These are phyloP conservation scores for Coprinopsis marcescibilis DNA, from an alignment of 768 basidiomycete genomes.

Conservation along the genomic window DNA sequence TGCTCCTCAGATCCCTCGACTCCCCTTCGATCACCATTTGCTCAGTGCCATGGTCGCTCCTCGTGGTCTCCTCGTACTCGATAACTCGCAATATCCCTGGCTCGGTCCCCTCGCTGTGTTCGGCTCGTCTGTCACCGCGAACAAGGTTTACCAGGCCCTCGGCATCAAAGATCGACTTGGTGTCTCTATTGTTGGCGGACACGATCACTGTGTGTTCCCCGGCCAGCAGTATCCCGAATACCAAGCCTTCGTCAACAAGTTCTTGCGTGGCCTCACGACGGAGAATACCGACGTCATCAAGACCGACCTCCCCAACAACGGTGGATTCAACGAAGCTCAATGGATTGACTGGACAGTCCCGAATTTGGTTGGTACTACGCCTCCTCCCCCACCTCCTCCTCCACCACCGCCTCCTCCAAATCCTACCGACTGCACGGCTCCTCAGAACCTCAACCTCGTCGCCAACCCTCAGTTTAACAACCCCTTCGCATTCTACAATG, in stretches of 20 bases:
- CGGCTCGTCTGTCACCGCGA: constrained; percentile 46
- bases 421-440: background rate
- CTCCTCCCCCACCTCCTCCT: background rate
- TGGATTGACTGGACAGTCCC: constrained; percentile 1
- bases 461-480: background rate
- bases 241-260: constrained; percentile 51
- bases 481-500: constrained; percentile 2
- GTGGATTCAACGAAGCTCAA: background rate
- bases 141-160: constrained; percentile 44
- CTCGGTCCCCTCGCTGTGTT: constrained; percentile 45
- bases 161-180: constrained; percentile 42
- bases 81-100: constrained; percentile 53
- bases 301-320: constrained; percentile 2
- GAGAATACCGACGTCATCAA: constrained; percentile 36
- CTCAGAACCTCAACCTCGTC: background rate
- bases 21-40: constrained; percentile 56
- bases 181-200: constrained; percentile 44
- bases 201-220: constrained; percentile 45
- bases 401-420: background rate
- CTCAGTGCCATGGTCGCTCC: constrained; percentile 53
- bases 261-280: constrained; percentile 38
- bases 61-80: constrained; percentile 44
- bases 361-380: background rate
- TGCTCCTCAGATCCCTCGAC: constrained; percentile 35
- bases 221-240: constrained; percentile 43